These are phyloP conservation scores for Fomitiporia mediterranea DNA, from an alignment of 1,284 basidiomycete species.

Conservation along the genomic window DNA sequence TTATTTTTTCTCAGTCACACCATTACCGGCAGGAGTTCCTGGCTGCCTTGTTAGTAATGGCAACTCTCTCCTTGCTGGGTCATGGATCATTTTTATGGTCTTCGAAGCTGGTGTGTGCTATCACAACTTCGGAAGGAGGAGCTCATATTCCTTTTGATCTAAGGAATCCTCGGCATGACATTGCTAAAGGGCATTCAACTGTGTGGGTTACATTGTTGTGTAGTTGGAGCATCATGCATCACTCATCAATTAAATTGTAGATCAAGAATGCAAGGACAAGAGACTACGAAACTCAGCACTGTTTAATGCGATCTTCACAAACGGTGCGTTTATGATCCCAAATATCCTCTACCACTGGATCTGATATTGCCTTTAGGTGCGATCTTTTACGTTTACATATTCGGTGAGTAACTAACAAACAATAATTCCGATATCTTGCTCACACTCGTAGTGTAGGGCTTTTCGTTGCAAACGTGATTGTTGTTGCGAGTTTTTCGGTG, in stretches of 20 bases:
- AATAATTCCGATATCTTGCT: background rate
- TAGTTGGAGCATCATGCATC: too few relatives aligned
- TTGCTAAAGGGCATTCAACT: background rate
- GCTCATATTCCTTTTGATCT: background rate
- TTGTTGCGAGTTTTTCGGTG: background rate
- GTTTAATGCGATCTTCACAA: background rate
- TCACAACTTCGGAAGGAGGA: background rate
- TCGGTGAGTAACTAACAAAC: background rate
- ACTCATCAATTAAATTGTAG: too few relatives aligned
- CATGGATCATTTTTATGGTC: conserved; percentile 5
- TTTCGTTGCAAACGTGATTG: background rate
- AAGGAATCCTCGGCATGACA: background rate
- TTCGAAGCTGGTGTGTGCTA: background rate
- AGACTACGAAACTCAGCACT: background rate
- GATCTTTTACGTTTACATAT: conserved; percentile 4
- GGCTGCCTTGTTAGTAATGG: background rate
- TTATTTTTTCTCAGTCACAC: too few relatives aligned
- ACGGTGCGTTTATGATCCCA: too few relatives aligned
- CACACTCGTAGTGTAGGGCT: background rate
- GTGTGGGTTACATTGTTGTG: background rate
- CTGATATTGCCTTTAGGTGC: too few relatives aligned
- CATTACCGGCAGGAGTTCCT: background rate
- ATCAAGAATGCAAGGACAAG: background rate
- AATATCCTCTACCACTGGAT: too few relatives aligned
- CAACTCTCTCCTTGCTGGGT: background rate